Evolutionary conservation across 257 asterid genomes (phyloP).

Genomic region (Nicotiana sylvestris): DNA sequence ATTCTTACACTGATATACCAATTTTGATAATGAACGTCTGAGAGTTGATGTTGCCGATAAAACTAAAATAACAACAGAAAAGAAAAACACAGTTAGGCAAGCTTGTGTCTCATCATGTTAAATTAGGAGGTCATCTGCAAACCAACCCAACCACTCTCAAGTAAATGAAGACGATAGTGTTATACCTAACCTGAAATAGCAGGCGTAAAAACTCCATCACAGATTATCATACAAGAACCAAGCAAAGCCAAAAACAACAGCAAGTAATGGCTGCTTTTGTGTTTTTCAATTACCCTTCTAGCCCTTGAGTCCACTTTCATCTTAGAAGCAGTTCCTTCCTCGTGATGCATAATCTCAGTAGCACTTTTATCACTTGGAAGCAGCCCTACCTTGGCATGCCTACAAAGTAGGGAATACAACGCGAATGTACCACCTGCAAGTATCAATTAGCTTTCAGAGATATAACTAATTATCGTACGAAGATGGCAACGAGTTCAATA

Average conservation of each 20-base stretch:
- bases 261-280: slow-evolving; percentile 63
- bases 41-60: slow-evolving; percentile 74
- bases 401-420: slow-evolving; percentile 75
- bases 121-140: background rate
- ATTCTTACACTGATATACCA: slow-evolving; percentile 55
- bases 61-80: slow-evolving; percentile 36
- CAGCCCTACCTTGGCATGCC: slow-evolving; percentile 75
- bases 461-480: no score
- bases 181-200: slow-evolving; percentile 69
- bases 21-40: slow-evolving; percentile 65
- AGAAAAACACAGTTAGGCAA: no score
- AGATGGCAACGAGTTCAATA: no score
- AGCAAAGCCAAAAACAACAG: slow-evolving; percentile 69
- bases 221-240: slow-evolving; percentile 87
- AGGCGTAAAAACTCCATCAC: slow-evolving; percentile 92
- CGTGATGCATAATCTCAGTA: slow-evolving; percentile 41
- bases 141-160: background rate
- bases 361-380: slow-evolving; percentile 59
- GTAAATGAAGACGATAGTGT: background rate
- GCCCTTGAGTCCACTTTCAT: slow-evolving; percentile 58
- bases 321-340: slow-evolving; percentile 34
- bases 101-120: background rate
- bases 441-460: no score
- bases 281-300: slow-evolving; percentile 55
- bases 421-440: slow-evolving; percentile 93